Evolutionary conservation across 176 grass and related monocot species (phyloP), one percentile per base, ranked within the genome.

Genomic region (Zoysia japonica): DNA sequence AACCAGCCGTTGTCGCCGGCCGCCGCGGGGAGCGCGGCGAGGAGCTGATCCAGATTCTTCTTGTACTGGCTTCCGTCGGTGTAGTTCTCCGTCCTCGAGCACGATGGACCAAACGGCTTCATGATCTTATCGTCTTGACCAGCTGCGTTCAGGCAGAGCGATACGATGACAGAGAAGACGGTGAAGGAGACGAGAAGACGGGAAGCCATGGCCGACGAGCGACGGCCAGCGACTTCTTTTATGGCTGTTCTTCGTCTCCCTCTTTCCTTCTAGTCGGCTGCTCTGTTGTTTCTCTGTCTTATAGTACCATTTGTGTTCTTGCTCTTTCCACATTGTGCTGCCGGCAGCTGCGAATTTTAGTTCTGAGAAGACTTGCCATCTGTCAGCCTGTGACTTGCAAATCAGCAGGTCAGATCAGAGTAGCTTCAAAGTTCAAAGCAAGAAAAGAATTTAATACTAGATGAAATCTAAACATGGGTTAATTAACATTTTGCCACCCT

Each of bases 41-140:
- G 36, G 1, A 87, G 73, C 74, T 50, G 1, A 17, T 12, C 49
- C 2, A 87, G 85, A 48, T 82, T 87, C 85, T n/a, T 65, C 42
- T 82, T 11, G 79, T 72, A 87, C 49, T 55, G 79, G 74, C 67
- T 60, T 74, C 9, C 50, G 41, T 41, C 67, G 9, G 49, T 72
- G 79, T 87, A 87, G 49, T 82, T 82, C 48, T 0, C 57, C 5
- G 41, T 52, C 1, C 41, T 77, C 7, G 79, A 82, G 79, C 85
- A 68, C 7, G 14, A 43, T 1, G 71, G 55, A 0, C 11, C 10
- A 4, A 2, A 1, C 47, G 75, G 75, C 12, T 0, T 8, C 55
- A 78, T 1, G n/a, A 16, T 1, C 0, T 46, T 38, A 37, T 1
- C 1, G 14, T 48, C 40, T 7, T 8, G 66, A 2, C 2, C n/a